Conservation (phyloP, 2,329 filamentous ascomycete species). For the Diaporthe australafricana region DNA sequence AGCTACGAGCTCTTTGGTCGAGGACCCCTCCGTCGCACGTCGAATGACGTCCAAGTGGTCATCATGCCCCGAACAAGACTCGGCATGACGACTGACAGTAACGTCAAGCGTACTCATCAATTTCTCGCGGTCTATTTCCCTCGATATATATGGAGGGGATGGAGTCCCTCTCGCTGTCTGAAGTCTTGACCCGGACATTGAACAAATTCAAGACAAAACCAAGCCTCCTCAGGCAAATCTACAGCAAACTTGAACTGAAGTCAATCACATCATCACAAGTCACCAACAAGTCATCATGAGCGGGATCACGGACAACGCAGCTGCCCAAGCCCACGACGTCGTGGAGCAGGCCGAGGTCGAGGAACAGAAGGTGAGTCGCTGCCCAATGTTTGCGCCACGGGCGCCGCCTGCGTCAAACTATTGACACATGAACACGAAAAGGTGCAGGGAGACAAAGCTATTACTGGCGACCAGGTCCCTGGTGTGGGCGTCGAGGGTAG, state of each 20-base stretch:
- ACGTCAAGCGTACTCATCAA: background rate
- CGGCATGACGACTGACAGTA: slow-evolving; percentile 25
- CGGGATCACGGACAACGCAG: slow-evolving; percentile 32
- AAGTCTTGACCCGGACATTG: background rate
- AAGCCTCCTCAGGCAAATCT: background rate
- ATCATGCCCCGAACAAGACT: slow-evolving; percentile 25
- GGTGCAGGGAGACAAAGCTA: slow-evolving; percentile 30
- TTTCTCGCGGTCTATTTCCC: background rate
- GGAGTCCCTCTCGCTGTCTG: background rate
- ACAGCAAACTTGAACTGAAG: background rate
- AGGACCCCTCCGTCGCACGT: slow-evolving; percentile 21
- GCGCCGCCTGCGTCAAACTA: slow-evolving; percentile 3
- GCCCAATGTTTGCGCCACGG: slow-evolving; percentile 11
- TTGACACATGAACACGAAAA: slow-evolving; percentile 24
- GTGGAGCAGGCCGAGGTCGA: slow-evolving; percentile 34
- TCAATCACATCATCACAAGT: background rate
- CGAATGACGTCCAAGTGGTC: slow-evolving; percentile 31
- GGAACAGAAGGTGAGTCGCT: slow-evolving; percentile 30
- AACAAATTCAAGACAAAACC: background rate
- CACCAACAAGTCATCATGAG: slow-evolving; percentile 15
- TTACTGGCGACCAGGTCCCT: slow-evolving; percentile 16
- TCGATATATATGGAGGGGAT: background rate
- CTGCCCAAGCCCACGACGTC: slow-evolving; percentile 34
- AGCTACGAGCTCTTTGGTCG: slow-evolving; percentile 30
- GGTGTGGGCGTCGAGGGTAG: slow-evolving; percentile 24